phyloP scores from a whole-genome alignment of 495 filamentous ascomycete genomes.

The Xylaria telfairii region DNA sequence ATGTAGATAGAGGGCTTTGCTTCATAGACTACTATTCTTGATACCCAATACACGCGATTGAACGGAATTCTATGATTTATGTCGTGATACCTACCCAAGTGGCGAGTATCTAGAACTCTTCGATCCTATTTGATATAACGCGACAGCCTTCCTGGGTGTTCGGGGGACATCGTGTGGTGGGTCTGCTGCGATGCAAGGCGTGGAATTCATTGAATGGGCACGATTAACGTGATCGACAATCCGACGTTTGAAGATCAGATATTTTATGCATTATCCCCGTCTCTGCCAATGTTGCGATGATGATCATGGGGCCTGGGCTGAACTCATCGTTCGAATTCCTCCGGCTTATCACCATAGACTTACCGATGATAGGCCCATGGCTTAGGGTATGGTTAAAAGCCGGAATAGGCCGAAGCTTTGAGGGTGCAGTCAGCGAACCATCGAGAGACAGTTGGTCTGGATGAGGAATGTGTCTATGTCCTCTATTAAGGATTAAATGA shows the following conservation, averaged over 20 bases:
- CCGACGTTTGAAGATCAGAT: constrained; percentile 5
- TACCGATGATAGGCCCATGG: not conserved
- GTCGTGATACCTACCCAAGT: constrained; percentile 15
- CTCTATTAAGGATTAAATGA: not conserved
- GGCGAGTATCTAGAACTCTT: constrained; percentile 9
- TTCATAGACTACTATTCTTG: constrained; percentile 21
- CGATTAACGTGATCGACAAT: constrained; percentile 24
- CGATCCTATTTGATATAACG: constrained; percentile 14
- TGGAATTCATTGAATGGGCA: constrained; percentile 17
- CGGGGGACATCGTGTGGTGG: constrained; percentile 11
- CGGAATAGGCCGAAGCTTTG: not conserved
- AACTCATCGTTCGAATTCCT: not conserved
- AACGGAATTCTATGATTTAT: not conserved
- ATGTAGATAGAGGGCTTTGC: constrained; percentile 22
- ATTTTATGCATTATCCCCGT: not conserved
- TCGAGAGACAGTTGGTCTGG: not conserved
- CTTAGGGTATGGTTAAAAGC: not conserved
- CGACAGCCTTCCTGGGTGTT: constrained; percentile 2
- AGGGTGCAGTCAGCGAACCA: not conserved
- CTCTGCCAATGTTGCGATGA: not conserved
- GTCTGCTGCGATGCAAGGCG: not conserved
- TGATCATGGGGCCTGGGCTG: not conserved
- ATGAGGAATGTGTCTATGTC: not conserved
- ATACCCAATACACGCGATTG: constrained; percentile 29
- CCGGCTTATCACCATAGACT: not conserved